Conservation (phyloP, 176 grass and related monocot genomes). For the Dactylis glomerata region DNA sequence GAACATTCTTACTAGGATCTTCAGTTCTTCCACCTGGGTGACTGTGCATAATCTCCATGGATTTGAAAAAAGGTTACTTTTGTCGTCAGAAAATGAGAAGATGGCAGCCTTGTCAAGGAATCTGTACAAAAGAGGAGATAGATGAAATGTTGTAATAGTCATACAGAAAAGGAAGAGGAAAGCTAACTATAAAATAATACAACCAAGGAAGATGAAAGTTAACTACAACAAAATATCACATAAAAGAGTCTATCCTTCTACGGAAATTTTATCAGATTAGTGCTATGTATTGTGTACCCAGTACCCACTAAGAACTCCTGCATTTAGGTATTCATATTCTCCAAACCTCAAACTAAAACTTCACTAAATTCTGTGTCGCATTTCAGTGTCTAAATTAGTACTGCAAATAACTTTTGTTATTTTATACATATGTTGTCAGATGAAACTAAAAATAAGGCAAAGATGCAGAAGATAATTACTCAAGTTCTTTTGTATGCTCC, state of each 20-base stretch:
- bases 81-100: conserved; percentile 45
- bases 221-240: no score
- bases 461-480: conserved; percentile 36
- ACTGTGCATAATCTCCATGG: conserved; percentile 87
- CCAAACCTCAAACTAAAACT: neutral
- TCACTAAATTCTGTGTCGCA: neutral
- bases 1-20: conserved; percentile 80
- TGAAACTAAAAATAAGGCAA: neutral
- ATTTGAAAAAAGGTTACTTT: conserved; percentile 33
- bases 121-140: conserved; percentile 25
- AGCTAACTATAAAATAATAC: neutral
- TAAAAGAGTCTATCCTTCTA: neutral
- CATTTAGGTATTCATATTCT: conserved; percentile 10
- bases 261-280: neutral
- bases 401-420: neutral
- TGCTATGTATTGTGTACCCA: no score
- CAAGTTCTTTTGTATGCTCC: conserved; percentile 66
- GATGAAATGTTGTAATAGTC: neutral
- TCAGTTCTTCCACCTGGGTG: conserved; percentile 95
- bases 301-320: no score
- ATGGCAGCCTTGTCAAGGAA: conserved; percentile 90
- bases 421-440: neutral
- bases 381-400: conserved; percentile 9
- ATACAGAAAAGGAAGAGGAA: conserved; percentile 1
- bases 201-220: neutral